Evolutionary conservation across 148 eudicot genomes (phyloP).

Genomic region (Limonium bicolor): DNA sequence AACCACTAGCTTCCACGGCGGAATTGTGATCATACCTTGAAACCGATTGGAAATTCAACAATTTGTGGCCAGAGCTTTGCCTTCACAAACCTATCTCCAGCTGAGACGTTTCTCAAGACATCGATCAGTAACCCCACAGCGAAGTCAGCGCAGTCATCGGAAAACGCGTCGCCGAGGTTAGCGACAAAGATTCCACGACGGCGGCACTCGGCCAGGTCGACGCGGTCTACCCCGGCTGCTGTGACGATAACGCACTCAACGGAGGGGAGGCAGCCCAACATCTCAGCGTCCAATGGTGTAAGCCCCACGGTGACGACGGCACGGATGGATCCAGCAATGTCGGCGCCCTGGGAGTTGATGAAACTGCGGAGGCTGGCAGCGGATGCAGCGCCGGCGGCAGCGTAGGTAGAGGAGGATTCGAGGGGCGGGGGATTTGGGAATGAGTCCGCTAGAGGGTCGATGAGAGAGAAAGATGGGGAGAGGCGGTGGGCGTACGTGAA

Average conservation of each 20-base stretch:
- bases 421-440: conserved; percentile 4
- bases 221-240: conserved; percentile 38
- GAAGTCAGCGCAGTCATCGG: conserved; percentile 57
- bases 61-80: conserved; percentile 36
- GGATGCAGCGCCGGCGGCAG: no score
- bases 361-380: conserved; percentile 10
- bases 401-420: conserved; percentile 10
- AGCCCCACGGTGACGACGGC: conserved; percentile 34
- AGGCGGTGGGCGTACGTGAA: conserved; percentile 13
- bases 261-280: conserved; percentile 29
- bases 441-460: conserved; percentile 26
- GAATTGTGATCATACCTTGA: conserved; percentile 15
- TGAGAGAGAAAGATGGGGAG: conserved; percentile 17
- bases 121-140: conserved; percentile 55
- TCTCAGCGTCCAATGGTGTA: conserved; percentile 20
- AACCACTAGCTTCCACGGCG: neutral
- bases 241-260: conserved; percentile 32
- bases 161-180: conserved; percentile 50
- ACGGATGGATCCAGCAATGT: no score
- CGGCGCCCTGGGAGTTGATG: conserved; percentile 10
- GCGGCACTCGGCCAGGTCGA: conserved; percentile 50
- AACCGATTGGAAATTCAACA: conserved; percentile 26
- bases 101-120: conserved; percentile 40
- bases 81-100: conserved; percentile 35
- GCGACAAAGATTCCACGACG: conserved; percentile 43